These are phyloP conservation scores for Daedaleopsis sinensis DNA, from an alignment of 768 basidiomycete genomes.

Conservation along the genomic window DNA sequence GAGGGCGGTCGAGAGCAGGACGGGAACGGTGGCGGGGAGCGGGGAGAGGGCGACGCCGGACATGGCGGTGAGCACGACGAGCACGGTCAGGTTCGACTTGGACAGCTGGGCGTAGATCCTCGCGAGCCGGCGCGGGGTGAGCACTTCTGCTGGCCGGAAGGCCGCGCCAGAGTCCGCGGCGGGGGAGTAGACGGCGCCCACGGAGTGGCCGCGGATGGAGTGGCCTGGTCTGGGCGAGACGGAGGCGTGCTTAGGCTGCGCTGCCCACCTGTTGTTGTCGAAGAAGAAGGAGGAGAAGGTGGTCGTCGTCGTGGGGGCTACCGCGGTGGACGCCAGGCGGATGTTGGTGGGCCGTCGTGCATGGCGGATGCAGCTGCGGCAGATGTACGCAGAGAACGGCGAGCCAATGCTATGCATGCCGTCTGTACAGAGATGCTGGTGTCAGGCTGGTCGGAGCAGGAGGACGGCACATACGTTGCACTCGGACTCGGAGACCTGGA, in stretches of 20 bases:
- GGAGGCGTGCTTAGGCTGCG: background rate
- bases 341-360: background rate
- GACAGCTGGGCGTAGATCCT: constrained; percentile 80
- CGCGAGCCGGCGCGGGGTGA: constrained; percentile 56
- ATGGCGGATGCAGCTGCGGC: constrained; percentile 17
- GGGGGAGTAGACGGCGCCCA: constrained; percentile 18
- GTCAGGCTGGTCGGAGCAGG: background rate
- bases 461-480: background rate
- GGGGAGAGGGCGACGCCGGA: constrained; percentile 94
- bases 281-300: constrained; percentile 64
- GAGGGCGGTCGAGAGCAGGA: constrained; percentile 82
- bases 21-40: constrained; percentile 78
- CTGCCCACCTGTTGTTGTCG: constrained; percentile 58
- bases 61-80: constrained; percentile 89
- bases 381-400: constrained; percentile 10
- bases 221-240: background rate
- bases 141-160: constrained; percentile 32
- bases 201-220: constrained; percentile 21
- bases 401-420: constrained; percentile 2
- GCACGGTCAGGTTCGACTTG: constrained; percentile 79
- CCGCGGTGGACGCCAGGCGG: constrained; percentile 22
- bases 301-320: constrained; percentile 18
- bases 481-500: background rate
- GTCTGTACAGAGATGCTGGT: background rate
- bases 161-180: constrained; percentile 19